Conservation (phyloP, 345 rosid genomes). For the Eucalyptus caleyi region DNA sequence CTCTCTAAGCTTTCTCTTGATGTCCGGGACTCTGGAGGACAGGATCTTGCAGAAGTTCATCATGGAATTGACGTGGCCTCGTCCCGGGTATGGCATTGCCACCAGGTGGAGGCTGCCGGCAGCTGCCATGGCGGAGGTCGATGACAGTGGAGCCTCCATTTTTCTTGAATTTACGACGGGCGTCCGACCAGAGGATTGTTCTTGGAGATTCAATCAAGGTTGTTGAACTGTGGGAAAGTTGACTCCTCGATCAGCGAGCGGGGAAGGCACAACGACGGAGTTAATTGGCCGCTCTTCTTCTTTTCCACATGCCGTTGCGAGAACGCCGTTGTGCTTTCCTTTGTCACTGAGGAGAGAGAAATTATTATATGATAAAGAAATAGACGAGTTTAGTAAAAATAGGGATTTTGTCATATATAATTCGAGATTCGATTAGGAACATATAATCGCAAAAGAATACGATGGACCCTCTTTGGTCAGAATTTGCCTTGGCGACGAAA, state of each 20-base stretch:
- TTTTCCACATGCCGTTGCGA: not conserved
- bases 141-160: not conserved
- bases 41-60: slow-evolving; percentile 19
- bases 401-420: not conserved
- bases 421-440: not conserved
- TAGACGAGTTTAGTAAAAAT: not conserved
- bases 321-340: not conserved
- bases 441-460: not conserved
- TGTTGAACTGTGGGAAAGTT: not conserved
- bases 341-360: not conserved
- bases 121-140: not conserved
- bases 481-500: too few species aligned
- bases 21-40: not conserved
- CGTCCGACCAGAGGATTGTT: not conserved
- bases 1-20: too few species aligned
- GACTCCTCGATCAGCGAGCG: not conserved
- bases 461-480: not conserved
- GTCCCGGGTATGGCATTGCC: slow-evolving; percentile 16
- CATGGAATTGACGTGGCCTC: slow-evolving; percentile 25
- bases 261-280: not conserved
- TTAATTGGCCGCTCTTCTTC: not conserved
- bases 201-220: not conserved
- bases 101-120: not conserved
- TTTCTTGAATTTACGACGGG: not conserved
- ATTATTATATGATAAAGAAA: not conserved